Evolutionary conservation across 345 rosid species (phyloP).

Genomic region (Pugionium dolabratum): DNA sequence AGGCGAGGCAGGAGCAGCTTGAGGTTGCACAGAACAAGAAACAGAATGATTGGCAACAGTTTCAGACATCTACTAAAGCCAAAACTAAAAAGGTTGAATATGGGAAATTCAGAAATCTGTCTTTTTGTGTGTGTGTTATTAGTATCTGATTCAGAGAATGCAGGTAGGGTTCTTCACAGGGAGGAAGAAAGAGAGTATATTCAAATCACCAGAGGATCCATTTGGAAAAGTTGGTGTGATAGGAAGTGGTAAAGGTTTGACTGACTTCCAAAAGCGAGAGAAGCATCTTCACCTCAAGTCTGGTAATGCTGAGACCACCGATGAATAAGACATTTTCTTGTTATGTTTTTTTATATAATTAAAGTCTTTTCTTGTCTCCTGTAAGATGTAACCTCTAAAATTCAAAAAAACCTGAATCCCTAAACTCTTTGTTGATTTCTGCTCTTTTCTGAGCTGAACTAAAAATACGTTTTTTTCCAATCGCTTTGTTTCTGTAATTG

Average conservation of each 20-base stretch:
- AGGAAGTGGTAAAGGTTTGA: slow-evolving; percentile 97
- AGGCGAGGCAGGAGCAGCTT: slow-evolving; percentile 79
- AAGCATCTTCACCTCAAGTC: slow-evolving; percentile 96
- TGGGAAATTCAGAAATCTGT: too few species aligned
- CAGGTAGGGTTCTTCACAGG: slow-evolving; percentile 98
- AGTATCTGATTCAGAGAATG: slow-evolving; percentile 1
- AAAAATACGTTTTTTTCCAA: too few species aligned
- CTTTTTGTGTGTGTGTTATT: too few species aligned
- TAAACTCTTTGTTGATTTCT: too few species aligned
- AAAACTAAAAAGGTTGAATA: slow-evolving; percentile 78
- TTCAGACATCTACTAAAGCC: slow-evolving; percentile 87
- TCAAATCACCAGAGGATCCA: slow-evolving; percentile 95
- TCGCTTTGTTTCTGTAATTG: too few species aligned
- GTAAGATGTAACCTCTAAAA: too few species aligned
- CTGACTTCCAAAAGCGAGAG: slow-evolving; percentile 95
- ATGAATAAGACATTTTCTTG: slow-evolving; percentile 39
- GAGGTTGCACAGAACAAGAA: slow-evolving; percentile 91
- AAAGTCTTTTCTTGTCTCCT: too few species aligned
- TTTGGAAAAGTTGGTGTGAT: slow-evolving; percentile 95
- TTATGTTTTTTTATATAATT: too few species aligned
- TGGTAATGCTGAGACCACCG: slow-evolving; percentile 61
- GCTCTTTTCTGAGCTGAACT: too few species aligned
- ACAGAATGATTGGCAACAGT: slow-evolving; percentile 99
- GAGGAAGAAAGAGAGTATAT: slow-evolving; percentile 93
- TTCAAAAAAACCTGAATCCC: too few species aligned